phyloP scores from a whole-genome alignment of 306 rosid genomes.

The Nissolia schottii region DNA sequence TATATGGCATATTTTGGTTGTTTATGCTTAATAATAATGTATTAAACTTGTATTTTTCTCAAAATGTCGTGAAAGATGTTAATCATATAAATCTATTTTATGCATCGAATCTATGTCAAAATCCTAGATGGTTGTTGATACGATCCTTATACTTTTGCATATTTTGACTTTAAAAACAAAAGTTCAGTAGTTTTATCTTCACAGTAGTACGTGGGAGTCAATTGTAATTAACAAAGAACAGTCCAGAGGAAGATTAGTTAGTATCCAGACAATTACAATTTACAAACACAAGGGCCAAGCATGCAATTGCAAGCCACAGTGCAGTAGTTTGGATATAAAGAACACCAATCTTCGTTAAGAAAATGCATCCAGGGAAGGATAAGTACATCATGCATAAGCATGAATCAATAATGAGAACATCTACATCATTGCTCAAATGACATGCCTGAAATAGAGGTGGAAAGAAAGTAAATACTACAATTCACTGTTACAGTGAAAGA shows the following conservation, averaged over 20 bases:
- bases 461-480: not conserved
- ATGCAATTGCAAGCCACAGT: not conserved
- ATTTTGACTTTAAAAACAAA: no score
- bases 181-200: no score
- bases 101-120: no score
- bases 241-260: not conserved
- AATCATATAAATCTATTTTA: no score
- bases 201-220: not conserved
- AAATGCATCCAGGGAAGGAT: not conserved
- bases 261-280: not conserved
- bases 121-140: no score
- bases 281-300: not conserved
- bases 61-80: no score
- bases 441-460: not conserved
- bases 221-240: not conserved
- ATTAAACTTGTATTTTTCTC: no score
- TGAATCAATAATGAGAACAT: not conserved
- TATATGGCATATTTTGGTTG: no score
- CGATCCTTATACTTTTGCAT: no score
- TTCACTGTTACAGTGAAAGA: conserved; percentile 8
- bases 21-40: no score
- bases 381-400: not conserved
- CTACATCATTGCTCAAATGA: not conserved
- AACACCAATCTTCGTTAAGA: not conserved
- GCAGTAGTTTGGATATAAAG: not conserved